A percentile compares a stretch with the other conserved stretches of the same genome.
Evolutionary conservation across 164 flowering plant species (phyloP).

Genomic region (Sedum album): DNA sequence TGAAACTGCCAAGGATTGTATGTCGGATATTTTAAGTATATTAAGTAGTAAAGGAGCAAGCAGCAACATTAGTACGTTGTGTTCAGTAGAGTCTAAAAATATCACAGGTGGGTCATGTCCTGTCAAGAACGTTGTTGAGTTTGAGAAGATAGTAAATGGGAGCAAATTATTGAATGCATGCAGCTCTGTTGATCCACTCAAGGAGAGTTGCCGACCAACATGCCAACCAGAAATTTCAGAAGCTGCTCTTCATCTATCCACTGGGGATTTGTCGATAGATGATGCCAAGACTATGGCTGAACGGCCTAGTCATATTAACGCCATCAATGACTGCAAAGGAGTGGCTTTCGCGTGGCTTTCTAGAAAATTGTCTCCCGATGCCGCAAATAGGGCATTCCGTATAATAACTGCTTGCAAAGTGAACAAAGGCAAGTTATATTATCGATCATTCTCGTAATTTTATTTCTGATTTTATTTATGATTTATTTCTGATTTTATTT

Average conservation of each 20-base stretch:
- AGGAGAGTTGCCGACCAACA: slow-evolving; percentile 88
- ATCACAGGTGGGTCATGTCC: slow-evolving; percentile 96
- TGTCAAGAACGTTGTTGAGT: slow-evolving; percentile 51
- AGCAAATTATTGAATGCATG: slow-evolving; percentile 84
- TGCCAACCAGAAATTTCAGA: slow-evolving; percentile 84
- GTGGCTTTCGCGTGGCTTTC: slow-evolving; percentile 89
- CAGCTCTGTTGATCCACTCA: slow-evolving; percentile 70
- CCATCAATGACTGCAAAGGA: slow-evolving; percentile 75
- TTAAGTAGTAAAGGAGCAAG: slow-evolving; percentile 81
- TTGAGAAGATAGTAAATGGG: slow-evolving; percentile 74
- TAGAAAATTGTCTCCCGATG: slow-evolving; percentile 61
- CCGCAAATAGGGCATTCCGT: slow-evolving; percentile 74
- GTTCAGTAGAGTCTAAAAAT: slow-evolving; percentile 64
- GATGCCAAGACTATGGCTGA: slow-evolving; percentile 30
- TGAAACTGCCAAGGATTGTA: slow-evolving; percentile 69
- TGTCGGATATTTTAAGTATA: slow-evolving; percentile 72
- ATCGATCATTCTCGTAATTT: not conserved
- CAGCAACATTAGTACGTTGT: slow-evolving; percentile 45
- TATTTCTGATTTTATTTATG: too few relatives aligned
- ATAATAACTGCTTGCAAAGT: slow-evolving; percentile 85
- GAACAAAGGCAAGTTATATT: slow-evolving; percentile 58
- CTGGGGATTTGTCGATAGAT: slow-evolving; percentile 22
- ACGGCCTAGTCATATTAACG: slow-evolving; percentile 27
- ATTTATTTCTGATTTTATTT: too few relatives aligned
- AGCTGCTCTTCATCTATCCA: slow-evolving; percentile 75